Base-by-base conservation (phyloP, 257 asterid genomes). In the Rehmannia glutinosa region DNA sequence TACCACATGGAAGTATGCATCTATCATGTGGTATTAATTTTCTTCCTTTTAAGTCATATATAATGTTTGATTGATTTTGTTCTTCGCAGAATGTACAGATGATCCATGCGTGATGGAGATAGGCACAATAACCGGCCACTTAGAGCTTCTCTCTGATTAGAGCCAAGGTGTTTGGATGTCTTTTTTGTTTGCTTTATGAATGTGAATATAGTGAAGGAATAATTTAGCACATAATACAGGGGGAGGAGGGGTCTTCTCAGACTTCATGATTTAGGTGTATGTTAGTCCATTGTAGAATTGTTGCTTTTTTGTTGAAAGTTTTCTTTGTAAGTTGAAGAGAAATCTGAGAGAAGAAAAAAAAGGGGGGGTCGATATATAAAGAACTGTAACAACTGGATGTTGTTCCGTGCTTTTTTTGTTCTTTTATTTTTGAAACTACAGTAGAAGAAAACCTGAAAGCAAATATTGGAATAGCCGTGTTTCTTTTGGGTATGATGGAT, bases 51-150 rank as follows among this genome's bases (percentile, higher is more conserved):
- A 25, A 24, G 43, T 55, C 25, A 64, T 17, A 49, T 20, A 21
- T 39, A 70, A 38, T n/a, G 62, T 35, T 24, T 55, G 64, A 24
- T 21, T 70, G 56, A 28, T 66, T 30, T 64, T 62, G 23, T 59
- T 77, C 24, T 55, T 32, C 2, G 32, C 81, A 84, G 81, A 80
- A 76, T 82, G 70, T 77, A 58, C 87, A 80, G 84, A 82, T 87
- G 91, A 73, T 84, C 47, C 89, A 74, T 5, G 82, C 83, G 13
- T 87, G 87, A 82, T 57, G 81, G 66, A 49, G 64, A 39, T 71
- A 4, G n/a, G 15, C 3, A 62, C 58, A 20, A 21, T 10, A 47
- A 46, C 51, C 13, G 65, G 23, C 42, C 27, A 10, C 21, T 54
- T 46, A 15, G 52, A 60, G 28, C 32, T 63, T 63, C 30, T 8